Evolutionary conservation across 2,329 filamentous ascomycete species (phyloP), one percentile per base, ranked within the genome.

Genomic region (Eurotiales sp.): DNA sequence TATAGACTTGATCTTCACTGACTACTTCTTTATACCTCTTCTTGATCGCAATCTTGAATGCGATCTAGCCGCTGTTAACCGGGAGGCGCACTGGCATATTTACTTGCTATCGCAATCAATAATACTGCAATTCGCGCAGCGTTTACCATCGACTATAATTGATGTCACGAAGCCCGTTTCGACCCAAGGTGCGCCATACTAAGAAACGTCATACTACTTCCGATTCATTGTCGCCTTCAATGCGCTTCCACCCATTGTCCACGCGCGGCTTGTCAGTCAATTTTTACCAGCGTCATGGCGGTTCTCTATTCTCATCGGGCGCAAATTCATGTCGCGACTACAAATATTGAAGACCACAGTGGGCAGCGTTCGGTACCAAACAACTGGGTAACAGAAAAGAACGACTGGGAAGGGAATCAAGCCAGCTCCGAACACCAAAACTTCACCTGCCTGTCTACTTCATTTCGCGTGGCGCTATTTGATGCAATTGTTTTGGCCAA

Each of bases 401-500:
- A 10, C 11, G 15, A 19, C 21, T 37, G 34, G 34, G 12, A 37
- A 37, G 3, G 17, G 17, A 37, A 19, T 21, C 15, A 37, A 37
- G 34, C 34, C 4, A 37, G 32, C 4, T 3, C 21, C 17, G 34
- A 37, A 15, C n/a, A 32, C 21, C 40, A 42, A 42, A 42, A 5
- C 21, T n/a, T 8, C 12, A 15, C n/a, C 40, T 42, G 21, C 15
- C 17, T 19, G 34, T 34, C 51, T 19, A 12, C 46, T 21, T 45
- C 51, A 23, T 40, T 40, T 11, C 41, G 23, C 17, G 23, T 45
- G 17, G 42, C 50, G 10, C 49, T 51, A 12, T 45, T 56, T 36
- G 46, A 52, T 8, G 30, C 41, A 27, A 39, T 44, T 41, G 40
- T 40, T 48, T 49, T 52, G 41, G 34, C 22, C 25, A 44, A 40